These are phyloP conservation scores for Niebla homalea DNA, from an alignment of 495 filamentous ascomycete genomes.

Conservation along the genomic window DNA sequence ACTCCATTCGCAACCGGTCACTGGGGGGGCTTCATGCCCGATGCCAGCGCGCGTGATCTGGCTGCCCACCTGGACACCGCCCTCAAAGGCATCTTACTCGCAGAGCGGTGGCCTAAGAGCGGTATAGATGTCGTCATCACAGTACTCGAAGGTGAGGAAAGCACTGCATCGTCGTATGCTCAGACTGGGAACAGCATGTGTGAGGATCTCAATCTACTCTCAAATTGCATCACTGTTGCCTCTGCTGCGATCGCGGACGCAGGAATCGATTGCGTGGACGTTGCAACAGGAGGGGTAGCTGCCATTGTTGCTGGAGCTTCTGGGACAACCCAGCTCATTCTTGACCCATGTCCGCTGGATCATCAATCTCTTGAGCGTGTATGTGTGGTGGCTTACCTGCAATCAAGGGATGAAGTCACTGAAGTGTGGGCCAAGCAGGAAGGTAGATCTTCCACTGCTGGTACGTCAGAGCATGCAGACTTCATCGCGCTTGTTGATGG, in stretches of 20 bases:
- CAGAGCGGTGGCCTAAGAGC: constrained; percentile 91
- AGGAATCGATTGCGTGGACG: constrained; percentile 87
- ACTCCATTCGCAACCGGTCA: constrained; percentile 80
- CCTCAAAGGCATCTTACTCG: constrained; percentile 75
- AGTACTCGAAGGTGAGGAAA: constrained; percentile 79
- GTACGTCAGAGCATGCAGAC: constrained; percentile 15
- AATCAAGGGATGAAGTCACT: constrained; percentile 78
- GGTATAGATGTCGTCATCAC: constrained; percentile 86
- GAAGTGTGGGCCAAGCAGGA: constrained; percentile 88
- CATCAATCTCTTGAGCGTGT: constrained; percentile 63
- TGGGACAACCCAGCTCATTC: constrained; percentile 37
- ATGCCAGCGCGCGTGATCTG: constrained; percentile 76
- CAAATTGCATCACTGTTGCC: constrained; percentile 85
- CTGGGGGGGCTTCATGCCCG: constrained; percentile 75
- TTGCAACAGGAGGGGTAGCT: constrained; percentile 79
- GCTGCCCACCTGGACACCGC: constrained; percentile 85
- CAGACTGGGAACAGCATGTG: constrained; percentile 30
- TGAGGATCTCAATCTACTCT: constrained; percentile 80
- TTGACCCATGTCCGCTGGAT: constrained; percentile 78
- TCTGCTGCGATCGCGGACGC: constrained; percentile 93
- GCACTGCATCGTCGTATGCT: constrained; percentile 34
- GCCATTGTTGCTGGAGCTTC: constrained; percentile 44
- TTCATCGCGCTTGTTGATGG: constrained; percentile 47
- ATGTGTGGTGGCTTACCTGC: constrained; percentile 84
- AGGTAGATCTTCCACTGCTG: constrained; percentile 26